Evolutionary conservation across 2,329 filamentous ascomycete genomes (phyloP).

Genomic region (Celoporthe dispersa): DNA sequence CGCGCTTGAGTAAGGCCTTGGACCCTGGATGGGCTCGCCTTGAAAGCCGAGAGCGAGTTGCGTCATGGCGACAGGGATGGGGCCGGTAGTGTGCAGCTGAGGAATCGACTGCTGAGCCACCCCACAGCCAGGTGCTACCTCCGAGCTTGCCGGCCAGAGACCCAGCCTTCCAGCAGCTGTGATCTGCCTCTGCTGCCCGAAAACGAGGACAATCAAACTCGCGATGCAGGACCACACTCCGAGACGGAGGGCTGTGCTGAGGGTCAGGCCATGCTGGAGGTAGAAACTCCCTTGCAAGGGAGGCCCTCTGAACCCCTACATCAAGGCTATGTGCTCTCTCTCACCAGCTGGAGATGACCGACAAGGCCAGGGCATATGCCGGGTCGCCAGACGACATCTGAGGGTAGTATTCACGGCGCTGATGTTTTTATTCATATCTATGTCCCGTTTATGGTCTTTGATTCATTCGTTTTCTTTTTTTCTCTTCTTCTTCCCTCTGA

Average conservation of each 20-base stretch:
- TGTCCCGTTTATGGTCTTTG: background rate
- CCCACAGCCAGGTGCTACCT: background rate
- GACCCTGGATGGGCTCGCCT: background rate
- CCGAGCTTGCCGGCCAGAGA: background rate
- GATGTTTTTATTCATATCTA: background rate
- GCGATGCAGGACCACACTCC: background rate
- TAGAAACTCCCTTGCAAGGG: background rate
- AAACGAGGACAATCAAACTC: background rate
- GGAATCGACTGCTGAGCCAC: background rate
- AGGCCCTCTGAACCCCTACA: background rate
- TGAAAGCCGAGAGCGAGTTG: background rate
- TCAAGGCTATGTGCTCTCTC: background rate
- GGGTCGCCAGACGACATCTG: background rate
- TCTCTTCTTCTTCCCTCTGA: too few species aligned
- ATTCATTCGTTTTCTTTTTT: too few species aligned
- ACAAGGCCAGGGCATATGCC: too few species aligned
- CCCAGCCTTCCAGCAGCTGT: background rate
- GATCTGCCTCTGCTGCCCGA: background rate
- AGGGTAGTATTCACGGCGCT: background rate
- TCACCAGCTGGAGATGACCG: background rate
- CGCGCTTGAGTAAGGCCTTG: background rate
- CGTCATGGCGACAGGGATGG: conserved; percentile 2
- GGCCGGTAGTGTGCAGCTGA: background rate
- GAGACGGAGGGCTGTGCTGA: background rate
- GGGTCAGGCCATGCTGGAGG: background rate